phyloP scores from a whole-genome alignment of 129 eudicot genomes.

The Tagetes erecta region DNA sequence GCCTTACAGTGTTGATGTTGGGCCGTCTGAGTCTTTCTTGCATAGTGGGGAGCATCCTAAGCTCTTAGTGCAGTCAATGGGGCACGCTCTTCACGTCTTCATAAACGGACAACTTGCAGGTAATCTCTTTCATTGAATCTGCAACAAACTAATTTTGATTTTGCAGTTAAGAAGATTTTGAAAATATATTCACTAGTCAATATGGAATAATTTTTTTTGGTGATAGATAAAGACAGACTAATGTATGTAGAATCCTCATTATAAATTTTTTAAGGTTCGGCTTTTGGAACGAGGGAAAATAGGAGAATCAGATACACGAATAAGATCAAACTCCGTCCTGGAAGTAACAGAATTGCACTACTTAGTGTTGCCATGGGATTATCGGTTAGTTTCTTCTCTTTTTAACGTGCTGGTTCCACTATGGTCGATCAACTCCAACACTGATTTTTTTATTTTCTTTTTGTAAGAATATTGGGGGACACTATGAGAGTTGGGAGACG shows the following conservation, averaged over 20 bases:
- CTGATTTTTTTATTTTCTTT: background rate
- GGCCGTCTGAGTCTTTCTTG: slow-evolving; percentile 71
- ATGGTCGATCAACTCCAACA: slow-evolving; percentile 22
- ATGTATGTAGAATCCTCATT: background rate
- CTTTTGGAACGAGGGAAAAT: slow-evolving; percentile 71
- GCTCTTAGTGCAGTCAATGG: slow-evolving; percentile 75
- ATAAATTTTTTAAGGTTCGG: slow-evolving; percentile 52
- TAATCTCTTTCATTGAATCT: slow-evolving; percentile 17
- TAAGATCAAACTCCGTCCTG: slow-evolving; percentile 61
- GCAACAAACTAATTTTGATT: background rate
- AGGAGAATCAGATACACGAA: slow-evolving; percentile 57
- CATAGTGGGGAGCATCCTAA: slow-evolving; percentile 65
- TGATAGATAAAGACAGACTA: background rate
- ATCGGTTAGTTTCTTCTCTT: slow-evolving; percentile 58
- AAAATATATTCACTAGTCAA: background rate
- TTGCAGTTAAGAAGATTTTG: background rate
- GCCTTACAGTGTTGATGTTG: slow-evolving; percentile 63
- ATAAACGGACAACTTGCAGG: slow-evolving; percentile 87
- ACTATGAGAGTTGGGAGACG: slow-evolving; percentile 79
- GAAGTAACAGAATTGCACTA: slow-evolving; percentile 70
- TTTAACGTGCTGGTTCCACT: background rate
- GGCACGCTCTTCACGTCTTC: slow-evolving; percentile 86
- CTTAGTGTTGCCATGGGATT: slow-evolving; percentile 97
- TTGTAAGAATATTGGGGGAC: slow-evolving; percentile 79
- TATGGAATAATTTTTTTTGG: background rate